Evolutionary conservation across 106 monocot species (phyloP), one percentile per base, ranked within the genome.

Genomic region (Apostasia ramifera): DNA sequence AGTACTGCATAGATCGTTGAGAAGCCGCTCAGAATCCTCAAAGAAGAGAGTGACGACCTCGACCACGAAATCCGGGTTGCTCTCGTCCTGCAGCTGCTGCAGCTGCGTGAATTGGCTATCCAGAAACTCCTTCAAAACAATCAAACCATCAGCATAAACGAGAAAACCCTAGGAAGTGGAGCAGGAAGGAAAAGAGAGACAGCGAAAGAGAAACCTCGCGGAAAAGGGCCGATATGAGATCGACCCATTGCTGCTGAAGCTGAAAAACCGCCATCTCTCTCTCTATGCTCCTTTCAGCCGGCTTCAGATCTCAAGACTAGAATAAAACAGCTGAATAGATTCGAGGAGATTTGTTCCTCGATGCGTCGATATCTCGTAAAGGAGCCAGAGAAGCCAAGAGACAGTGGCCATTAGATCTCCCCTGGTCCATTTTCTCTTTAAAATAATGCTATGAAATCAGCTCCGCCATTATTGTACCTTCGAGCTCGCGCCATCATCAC

Each of bases 21-120:
- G 67, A 46, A 91, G 70, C 73, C 66, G 70, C 60, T 88, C 77
- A 1, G 87, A 77, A 44, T 91, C 87, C 2, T 73, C 70, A 38
- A 78, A 88, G 76, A 88, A 91, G 42, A 88, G 75, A 14, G 82
- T 70, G 8, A 82, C 80, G 11, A 91, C 91, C 58, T 91, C 87
- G 0, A 38, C 5, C 0, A 85, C 77, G 53, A 91, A 91, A 14
- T 79, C 78, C 1, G 87, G 91, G 70, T 59, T 74, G 74, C 72
- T 77, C 59, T 74, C 84, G 40, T 91, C 91, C 65, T 87, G 79
- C 73, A 88, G 70, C 54, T 71, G 68, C 80, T 82, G 87, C 44
- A 91, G 76, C 74, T 91, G 81, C 55, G 44, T 71, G 75, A 84
- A 91, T 73, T 91, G 91, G 5, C 63, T 71, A 48, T 87, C 87